These are phyloP conservation scores for Aspergillus bombycis DNA, from an alignment of 2,329 filamentous ascomycete genomes.

Conservation along the genomic window DNA sequence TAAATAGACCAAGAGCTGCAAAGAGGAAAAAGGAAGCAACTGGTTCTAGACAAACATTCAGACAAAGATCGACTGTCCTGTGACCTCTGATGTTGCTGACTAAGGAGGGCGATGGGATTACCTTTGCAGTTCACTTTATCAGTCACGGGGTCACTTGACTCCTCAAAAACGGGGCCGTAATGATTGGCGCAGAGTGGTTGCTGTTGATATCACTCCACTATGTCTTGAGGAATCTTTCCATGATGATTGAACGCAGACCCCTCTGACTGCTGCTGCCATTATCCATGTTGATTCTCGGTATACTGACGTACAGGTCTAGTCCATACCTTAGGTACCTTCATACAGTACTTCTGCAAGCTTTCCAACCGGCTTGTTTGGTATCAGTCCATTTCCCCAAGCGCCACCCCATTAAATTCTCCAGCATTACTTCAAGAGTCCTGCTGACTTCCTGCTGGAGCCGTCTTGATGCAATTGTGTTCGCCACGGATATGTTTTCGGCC, in stretches of 20 bases:
- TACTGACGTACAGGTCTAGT: slow-evolving; percentile 7
- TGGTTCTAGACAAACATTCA: slow-evolving; percentile 26
- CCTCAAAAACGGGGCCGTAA: slow-evolving; percentile 21
- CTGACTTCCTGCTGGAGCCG: slow-evolving; percentile 29
- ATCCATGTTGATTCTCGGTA: slow-evolving; percentile 8
- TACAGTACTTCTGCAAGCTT: slow-evolving; percentile 5
- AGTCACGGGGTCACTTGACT: slow-evolving; percentile 28
- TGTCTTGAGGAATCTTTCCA: slow-evolving; percentile 1
- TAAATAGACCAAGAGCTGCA: slow-evolving; percentile 3
- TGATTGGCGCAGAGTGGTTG: slow-evolving; percentile 20
- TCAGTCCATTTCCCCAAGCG: slow-evolving; percentile 2
- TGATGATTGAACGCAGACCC: slow-evolving; percentile 6
- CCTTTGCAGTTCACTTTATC: slow-evolving; percentile 19
- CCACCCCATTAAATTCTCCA: not conserved
- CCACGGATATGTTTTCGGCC: slow-evolving; percentile 28
- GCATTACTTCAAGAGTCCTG: slow-evolving; percentile 22
- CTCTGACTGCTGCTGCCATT: not conserved
- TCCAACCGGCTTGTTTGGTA: not conserved
- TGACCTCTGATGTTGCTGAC: slow-evolving; percentile 27
- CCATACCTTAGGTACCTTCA: not conserved
- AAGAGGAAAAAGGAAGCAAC: slow-evolving; percentile 4
- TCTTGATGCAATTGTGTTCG: slow-evolving; percentile 34
- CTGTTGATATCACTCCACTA: slow-evolving; percentile 22
- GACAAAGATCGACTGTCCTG: slow-evolving; percentile 29
- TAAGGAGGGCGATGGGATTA: slow-evolving; percentile 14